Conservation (phyloP, 2,329 filamentous ascomycete genomes). For the Fusarium brevicatenulatum region DNA sequence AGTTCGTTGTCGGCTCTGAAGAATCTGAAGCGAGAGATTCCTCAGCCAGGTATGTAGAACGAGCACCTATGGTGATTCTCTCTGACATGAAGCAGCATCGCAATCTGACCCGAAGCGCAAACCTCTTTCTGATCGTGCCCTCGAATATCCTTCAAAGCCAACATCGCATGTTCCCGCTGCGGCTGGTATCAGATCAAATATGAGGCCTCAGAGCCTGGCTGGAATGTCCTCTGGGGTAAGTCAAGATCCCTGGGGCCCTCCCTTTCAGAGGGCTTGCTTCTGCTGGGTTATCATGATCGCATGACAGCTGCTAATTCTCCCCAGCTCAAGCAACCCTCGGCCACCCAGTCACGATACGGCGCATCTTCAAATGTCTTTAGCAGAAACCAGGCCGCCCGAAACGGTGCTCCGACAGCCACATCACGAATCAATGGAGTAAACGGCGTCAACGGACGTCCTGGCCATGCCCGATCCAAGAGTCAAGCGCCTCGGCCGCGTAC, state of each 20-base stretch:
- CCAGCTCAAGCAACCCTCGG: constrained; percentile 50
- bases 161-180: constrained; percentile 52
- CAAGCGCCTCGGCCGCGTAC: constrained; percentile 52
- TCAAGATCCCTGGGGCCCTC: neutral
- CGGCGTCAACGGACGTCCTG: constrained; percentile 55
- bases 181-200: constrained; percentile 53
- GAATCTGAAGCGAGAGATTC: constrained; percentile 62
- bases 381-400: constrained; percentile 66
- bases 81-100: constrained; percentile 52
- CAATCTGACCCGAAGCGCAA: constrained; percentile 70
- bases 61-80: neutral
- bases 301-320: constrained; percentile 9
- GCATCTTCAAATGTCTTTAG: constrained; percentile 60
- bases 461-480: constrained; percentile 57
- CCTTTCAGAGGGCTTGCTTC: neutral
- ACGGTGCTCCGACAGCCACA: constrained; percentile 60
- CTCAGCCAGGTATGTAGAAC: constrained; percentile 54
- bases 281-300: neutral
- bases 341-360: constrained; percentile 51
- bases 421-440: constrained; percentile 57
- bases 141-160: constrained; percentile 58
- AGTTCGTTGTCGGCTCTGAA: constrained; percentile 53
- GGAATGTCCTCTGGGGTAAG: constrained; percentile 47
- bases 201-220: constrained; percentile 58
- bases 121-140: constrained; percentile 64